These are phyloP conservation scores for Paramecium octaurelia DNA, from an alignment of 73 alveolate species.

Conservation along the genomic window DNA sequence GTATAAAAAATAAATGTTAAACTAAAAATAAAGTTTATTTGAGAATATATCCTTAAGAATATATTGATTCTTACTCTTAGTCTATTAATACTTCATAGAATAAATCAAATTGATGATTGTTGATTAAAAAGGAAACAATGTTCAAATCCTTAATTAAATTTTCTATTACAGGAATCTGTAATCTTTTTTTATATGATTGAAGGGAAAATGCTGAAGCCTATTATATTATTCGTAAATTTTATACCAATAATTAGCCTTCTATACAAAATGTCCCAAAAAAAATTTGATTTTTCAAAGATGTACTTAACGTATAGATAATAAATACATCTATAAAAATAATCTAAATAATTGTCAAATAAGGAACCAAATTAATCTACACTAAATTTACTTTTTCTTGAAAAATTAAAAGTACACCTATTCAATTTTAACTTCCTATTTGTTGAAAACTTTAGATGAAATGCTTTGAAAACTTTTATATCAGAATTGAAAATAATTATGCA, in stretches of 20 bases:
- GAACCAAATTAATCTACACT: background rate
- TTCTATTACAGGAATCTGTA: background rate
- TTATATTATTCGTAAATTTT: background rate
- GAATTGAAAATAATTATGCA: background rate
- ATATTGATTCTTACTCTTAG: no score
- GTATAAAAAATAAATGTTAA: background rate
- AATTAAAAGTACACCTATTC: background rate
- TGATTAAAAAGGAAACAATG: background rate
- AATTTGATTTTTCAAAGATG: background rate
- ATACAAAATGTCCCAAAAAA: background rate
- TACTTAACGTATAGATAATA: background rate
- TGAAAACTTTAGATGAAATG: background rate
- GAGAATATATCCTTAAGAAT: no score
- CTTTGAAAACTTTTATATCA: background rate
- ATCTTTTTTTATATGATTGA: background rate
- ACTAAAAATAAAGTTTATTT: no score
- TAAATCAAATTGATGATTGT: no score
- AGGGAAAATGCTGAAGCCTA: background rate
- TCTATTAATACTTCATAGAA: background rate
- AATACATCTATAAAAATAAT: no score
- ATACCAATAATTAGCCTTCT: background rate
- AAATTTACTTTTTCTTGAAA: background rate
- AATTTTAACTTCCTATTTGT: no score
- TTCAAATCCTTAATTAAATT: background rate
- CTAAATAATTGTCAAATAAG: background rate